Conservation (phyloP, 306 rosid species). For the Dalbergia oliveri region DNA sequence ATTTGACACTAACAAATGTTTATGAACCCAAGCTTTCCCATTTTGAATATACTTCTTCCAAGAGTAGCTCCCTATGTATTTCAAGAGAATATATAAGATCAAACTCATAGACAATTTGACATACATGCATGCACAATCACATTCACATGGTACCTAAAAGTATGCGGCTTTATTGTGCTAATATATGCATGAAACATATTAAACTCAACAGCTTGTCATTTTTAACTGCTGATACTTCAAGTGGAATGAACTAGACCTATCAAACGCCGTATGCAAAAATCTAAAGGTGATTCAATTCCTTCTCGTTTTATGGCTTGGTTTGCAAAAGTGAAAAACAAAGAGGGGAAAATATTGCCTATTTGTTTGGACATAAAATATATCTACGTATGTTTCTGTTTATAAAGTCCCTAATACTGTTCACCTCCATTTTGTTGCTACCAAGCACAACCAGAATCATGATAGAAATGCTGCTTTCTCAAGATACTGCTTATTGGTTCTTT, state of each 20-base stretch:
- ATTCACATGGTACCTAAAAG: not conserved
- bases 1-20: too few species aligned
- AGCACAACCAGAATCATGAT: too few species aligned
- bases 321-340: not conserved
- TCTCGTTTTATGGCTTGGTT: not conserved
- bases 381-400: too few species aligned
- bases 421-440: too few species aligned
- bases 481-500: too few species aligned
- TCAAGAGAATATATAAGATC: not conserved
- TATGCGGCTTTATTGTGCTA: not conserved
- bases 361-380: not conserved
- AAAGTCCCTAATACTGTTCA: too few species aligned
- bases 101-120: not conserved
- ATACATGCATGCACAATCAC: not conserved
- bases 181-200: not conserved
- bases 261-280: not conserved
- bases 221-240: not conserved
- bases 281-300: not conserved
- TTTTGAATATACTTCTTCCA: too few species aligned
- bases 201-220: not conserved
- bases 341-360: not conserved
- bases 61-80: too few species aligned
- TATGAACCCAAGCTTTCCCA: too few species aligned
- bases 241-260: not conserved
- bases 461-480: too few species aligned